Conservation (phyloP, 768 basidiomycete genomes). For the Mrakia gelida region DNA sequence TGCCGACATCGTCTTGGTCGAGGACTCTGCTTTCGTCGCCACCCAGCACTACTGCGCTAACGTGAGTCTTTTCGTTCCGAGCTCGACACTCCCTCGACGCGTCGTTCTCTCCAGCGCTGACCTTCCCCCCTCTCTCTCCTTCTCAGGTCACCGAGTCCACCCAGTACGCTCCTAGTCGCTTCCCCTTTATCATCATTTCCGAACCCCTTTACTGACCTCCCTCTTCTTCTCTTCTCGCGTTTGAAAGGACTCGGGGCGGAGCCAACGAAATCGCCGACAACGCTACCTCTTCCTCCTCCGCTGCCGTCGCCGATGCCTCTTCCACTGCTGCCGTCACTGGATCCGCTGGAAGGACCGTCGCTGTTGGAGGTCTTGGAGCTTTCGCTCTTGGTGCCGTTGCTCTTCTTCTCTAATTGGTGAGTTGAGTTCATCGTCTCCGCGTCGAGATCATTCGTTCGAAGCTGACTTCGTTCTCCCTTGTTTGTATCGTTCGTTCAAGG, state of each 20-base stretch:
- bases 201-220: too few relatives aligned
- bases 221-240: background rate
- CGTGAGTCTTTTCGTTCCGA: background rate
- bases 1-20: background rate
- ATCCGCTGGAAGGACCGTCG: background rate
- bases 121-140: background rate
- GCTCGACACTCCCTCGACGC: background rate
- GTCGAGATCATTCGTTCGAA: too few relatives aligned
- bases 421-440: too few relatives aligned
- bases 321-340: background rate
- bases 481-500: too few relatives aligned
- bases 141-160: background rate
- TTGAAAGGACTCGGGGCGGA: background rate
- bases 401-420: too few relatives aligned
- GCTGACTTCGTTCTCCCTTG: too few relatives aligned
- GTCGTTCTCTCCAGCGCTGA: background rate
- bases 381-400: too few relatives aligned
- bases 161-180: background rate
- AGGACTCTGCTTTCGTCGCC: background rate
- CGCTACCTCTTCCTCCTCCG: background rate
- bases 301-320: background rate
- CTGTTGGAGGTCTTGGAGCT: background rate
- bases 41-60: background rate
- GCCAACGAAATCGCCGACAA: background rate
- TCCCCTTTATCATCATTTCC: too few relatives aligned